phyloP scores from a whole-genome alignment of 305 asterid species.

The Solanum hybrid region DNA sequence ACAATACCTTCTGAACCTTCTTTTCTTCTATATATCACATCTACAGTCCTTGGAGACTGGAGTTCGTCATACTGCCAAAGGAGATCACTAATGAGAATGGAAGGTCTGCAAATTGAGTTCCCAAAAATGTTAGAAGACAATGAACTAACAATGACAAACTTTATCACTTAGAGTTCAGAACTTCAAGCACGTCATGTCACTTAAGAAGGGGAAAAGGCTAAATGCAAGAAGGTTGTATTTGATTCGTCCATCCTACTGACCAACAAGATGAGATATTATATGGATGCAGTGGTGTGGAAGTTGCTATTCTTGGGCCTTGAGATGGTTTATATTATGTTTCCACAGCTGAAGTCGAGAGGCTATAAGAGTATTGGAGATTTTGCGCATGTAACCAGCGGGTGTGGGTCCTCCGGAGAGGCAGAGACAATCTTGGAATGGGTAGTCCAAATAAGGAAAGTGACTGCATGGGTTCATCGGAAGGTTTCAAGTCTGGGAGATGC shows the following conservation, averaged over 20 bases:
- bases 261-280: neutral
- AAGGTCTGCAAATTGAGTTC: slow-evolving; percentile 51
- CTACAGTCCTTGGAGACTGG: slow-evolving; percentile 33
- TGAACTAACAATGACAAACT: slow-evolving; percentile 2
- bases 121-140: slow-evolving; percentile 8
- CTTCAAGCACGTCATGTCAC: neutral
- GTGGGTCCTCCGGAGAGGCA: neutral
- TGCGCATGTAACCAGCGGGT: neutral
- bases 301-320: neutral
- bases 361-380: neutral
- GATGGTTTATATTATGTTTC: neutral
- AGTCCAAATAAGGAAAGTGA: neutral
- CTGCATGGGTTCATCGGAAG: neutral
- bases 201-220: neutral
- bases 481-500: neutral
- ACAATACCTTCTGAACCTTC: slow-evolving; percentile 45
- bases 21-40: slow-evolving; percentile 38
- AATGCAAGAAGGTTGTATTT: neutral
- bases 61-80: slow-evolving; percentile 51
- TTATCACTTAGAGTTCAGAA: neutral
- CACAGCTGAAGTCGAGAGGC: neutral
- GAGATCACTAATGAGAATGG: slow-evolving; percentile 74
- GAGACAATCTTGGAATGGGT: neutral
- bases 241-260: neutral
- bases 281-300: neutral